Base-by-base conservation (phyloP, 2,329 filamentous ascomycete genomes). In the Lecanicillium sp. region DNA sequence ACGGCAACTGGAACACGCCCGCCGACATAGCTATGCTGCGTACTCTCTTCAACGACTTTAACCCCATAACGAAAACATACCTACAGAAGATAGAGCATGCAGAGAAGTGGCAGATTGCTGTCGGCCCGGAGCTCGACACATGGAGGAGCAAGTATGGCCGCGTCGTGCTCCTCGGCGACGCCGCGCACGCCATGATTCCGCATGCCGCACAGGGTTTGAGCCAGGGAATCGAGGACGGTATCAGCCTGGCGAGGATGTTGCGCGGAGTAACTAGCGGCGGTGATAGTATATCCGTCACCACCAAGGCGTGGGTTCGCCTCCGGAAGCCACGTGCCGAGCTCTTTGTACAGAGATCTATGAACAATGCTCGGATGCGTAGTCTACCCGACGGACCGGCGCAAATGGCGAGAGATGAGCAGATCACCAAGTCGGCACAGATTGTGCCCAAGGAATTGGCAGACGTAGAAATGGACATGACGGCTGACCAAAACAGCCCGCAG, bases 181-280 rank as follows among this genome's bases (percentile, higher is more conserved):
- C 39, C 17, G 39, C 39, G 13, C 39, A 41, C 25, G 39, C 39
- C 20, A 41, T 41, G 39, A 32, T 41, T 18, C 39, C 39, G 22
- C 39, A 41, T 27, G 39, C 33, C 11, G 39, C 39, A n/a, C 39
- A 41, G 29, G 39, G 39, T 5, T 20, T 41, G 11, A 41, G 39
- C 14, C 39, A 41, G 30, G 39, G 39, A 11, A 30, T 41, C 29
- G 39, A 41, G 17, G 39, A 41, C 30, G 39, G 29, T 22, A 19
- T 41, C 14, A 37, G 39, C 14, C 34, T 41, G 2, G 39, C 39
- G 16, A 16, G 18, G 3, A 32, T 37, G 34, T 30, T 41, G 9
- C 20, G 22, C 6, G 18, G 19, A 3, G 35, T 20, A 9, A 16
- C 14, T 18, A 18, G 5, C 8, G 32, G 13, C 2, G 22, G 9